phyloP scores from a whole-genome alignment of 1,284 basidiomycete species.

The Pseudozyma tsukubaensis region DNA sequence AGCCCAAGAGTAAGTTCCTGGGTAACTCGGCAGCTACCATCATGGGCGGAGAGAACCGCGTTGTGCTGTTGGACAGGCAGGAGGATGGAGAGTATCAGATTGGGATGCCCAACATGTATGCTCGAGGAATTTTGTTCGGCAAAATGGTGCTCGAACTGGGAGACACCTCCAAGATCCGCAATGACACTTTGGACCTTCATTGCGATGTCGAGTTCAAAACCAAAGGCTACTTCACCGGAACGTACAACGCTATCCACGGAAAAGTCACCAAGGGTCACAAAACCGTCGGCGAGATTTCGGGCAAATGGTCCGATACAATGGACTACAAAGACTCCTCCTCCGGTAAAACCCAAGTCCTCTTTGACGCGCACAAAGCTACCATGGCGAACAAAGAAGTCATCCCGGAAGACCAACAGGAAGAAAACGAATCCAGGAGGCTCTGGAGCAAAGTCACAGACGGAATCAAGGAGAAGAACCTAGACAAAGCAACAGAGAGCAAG shows the following conservation, averaged over 20 bases:
- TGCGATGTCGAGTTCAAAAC: constrained; percentile 98
- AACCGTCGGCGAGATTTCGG: constrained; percentile 87
- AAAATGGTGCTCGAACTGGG: constrained; percentile 98
- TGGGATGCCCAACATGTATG: constrained; percentile 74
- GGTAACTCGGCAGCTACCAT: constrained; percentile 76
- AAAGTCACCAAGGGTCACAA: constrained; percentile 77
- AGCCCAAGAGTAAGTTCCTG: constrained; percentile 94
- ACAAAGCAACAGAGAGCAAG: constrained; percentile 91
- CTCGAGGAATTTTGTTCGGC: constrained; percentile 94
- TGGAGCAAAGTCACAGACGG: constrained; percentile 89
- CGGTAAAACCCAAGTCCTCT: constrained; percentile 80
- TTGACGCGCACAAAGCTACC: constrained; percentile 81
- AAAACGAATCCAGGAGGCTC: constrained; percentile 82
- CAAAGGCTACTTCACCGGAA: constrained; percentile 96
- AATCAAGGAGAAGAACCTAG: constrained; percentile 89
- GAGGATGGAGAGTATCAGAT: constrained; percentile 66
- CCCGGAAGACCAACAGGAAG: constrained; percentile 87
- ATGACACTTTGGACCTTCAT: constrained; percentile 79
- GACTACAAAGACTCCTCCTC: constrained; percentile 77
- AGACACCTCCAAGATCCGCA: constrained; percentile 86
- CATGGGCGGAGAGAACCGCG: constrained; percentile 91
- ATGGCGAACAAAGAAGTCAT: constrained; percentile 84
- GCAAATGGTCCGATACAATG: constrained; percentile 92
- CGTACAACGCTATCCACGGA: constrained; percentile 90
- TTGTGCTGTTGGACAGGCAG: constrained; percentile 60